Base-by-base conservation (phyloP, 106 monocot species). In the Dioscorea zingiberensis region DNA sequence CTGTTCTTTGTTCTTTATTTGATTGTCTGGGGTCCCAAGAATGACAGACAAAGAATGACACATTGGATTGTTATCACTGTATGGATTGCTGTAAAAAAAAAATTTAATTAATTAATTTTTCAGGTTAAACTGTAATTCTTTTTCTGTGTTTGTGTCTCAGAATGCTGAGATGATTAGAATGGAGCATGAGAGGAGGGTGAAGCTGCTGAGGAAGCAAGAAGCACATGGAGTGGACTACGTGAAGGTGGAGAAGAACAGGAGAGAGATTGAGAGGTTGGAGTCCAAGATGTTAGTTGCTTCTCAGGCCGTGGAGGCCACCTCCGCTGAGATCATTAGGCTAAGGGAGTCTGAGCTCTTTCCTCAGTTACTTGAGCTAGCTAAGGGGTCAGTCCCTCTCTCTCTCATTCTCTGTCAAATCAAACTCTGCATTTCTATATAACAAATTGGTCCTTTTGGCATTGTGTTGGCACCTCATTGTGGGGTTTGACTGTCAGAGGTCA, bases 311-410 rank as follows among this genome's bases (percentile, higher is more conserved):
- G 91, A 91, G 59, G 58, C 91, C 49, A 97, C 95, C 13, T 81
- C 94, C 19, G 64, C 78, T 13, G 94, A 95, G 74, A 95, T 95
- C 71, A 72, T 78, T 15, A 77, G 74, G 80, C 74, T 95, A 13
- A 82, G 91, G 29, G 94, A 95, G 61, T 64, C 83, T 24, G 94
- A 95, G 77, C 94, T 95, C 55, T 83, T 88, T 46, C 94, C 87
- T 25, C 91, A 95, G 75, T 91, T 95, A 48, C 76, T 95, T 66
- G 80, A 88, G 11, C 84, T 95, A 4, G 73, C 88, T 19, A 85
- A 75, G 49, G 82, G 91, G 94, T 95, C 28, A 69, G 68, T 65
- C 54, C 58, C 28, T 48, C 48, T 45, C 44, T 25, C n/a, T 17
- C 22, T 57, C 54, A 65, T 12, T 64, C 21, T 62, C 38, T 48